Percentiles rank a stretch among this genome's conserved stretches.
These are phyloP conservation scores for Penicillium roqueforti DNA, from an alignment of 495 filamentous ascomycete genomes.

Conservation along the genomic window DNA sequence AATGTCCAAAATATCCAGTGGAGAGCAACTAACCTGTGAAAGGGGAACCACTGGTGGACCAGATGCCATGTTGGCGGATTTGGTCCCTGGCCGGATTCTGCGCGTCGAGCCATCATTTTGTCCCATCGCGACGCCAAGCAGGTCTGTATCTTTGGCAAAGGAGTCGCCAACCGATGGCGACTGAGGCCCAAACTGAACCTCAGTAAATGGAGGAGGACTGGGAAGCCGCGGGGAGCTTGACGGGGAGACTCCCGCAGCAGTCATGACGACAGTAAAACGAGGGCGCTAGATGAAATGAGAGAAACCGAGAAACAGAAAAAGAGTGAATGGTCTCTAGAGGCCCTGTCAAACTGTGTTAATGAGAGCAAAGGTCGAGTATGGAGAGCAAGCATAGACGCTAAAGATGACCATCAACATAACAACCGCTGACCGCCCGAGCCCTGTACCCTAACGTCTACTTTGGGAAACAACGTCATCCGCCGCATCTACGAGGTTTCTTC, in stretches of 20 bases:
- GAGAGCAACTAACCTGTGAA: constrained; percentile 57
- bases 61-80: constrained; percentile 86
- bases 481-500: constrained; percentile 4
- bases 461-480: constrained; percentile 37
- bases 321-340: constrained; percentile 22
- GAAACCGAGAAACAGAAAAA: constrained; percentile 19
- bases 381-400: constrained; percentile 13
- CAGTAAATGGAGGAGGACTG: constrained; percentile 82
- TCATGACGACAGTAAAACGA: constrained; percentile 32
- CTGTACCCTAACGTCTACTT: constrained; percentile 39
- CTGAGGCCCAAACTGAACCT: constrained; percentile 83
- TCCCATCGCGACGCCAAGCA: constrained; percentile 44
- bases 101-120: constrained; percentile 64
- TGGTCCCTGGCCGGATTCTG: constrained; percentile 89
- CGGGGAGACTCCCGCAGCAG: constrained; percentile 57
- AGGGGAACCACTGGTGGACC: constrained; percentile 86
- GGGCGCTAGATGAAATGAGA: constrained; percentile 21
- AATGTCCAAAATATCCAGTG: background rate
- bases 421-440: constrained; percentile 33
- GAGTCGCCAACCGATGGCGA: constrained; percentile 64
- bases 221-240: constrained; percentile 82
- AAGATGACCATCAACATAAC: constrained; percentile 15
- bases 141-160: constrained; percentile 35
- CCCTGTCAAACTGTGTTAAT: constrained; percentile 10
- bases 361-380: constrained; percentile 13